Evolutionary conservation across 495 filamentous ascomycete genomes (phyloP).

Genomic region (Jackrogersella minutella): DNA sequence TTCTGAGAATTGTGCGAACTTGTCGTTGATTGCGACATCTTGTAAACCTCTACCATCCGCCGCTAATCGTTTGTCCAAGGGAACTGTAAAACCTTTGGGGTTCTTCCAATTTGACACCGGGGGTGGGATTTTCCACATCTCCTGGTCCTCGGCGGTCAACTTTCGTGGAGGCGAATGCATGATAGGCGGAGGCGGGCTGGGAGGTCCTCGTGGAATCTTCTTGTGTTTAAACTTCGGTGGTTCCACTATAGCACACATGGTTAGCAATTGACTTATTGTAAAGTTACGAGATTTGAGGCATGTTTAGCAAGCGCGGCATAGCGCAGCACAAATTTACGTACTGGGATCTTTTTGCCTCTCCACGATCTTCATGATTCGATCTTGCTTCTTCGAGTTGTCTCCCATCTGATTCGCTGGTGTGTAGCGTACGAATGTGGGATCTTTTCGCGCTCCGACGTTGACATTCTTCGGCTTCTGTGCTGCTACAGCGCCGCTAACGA

Average conservation of each 20-base stretch:
- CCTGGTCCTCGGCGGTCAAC: constrained; percentile 95
- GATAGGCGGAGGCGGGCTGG: constrained; percentile 89
- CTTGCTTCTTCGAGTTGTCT: constrained; percentile 83
- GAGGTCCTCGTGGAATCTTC: constrained; percentile 95
- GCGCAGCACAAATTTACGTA: constrained; percentile 9
- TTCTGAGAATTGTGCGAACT: constrained; percentile 96
- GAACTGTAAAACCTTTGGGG: constrained; percentile 96
- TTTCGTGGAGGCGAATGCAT: constrained; percentile 97
- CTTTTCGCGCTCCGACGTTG: constrained; percentile 74
- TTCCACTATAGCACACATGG: constrained; percentile 65
- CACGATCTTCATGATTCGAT: constrained; percentile 98
- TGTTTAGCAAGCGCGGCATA: neutral
- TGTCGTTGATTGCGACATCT: constrained; percentile 98
- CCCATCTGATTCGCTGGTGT: constrained; percentile 98
- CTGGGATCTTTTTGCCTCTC: constrained; percentile 90
- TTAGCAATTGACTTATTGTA: constrained; percentile 14
- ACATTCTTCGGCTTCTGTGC: constrained; percentile 97
- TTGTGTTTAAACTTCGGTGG: constrained; percentile 98
- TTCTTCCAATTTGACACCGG: constrained; percentile 99
- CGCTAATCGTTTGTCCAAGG: constrained; percentile 95
- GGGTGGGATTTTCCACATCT: constrained; percentile 94
- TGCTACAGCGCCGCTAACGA: constrained; percentile 86
- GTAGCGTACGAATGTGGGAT: constrained; percentile 94
- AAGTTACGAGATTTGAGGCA: neutral
- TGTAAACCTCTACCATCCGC: constrained; percentile 92